Base-by-base conservation (phyloP, 1,284 basidiomycete species). In the Boletellus sp. region DNA sequence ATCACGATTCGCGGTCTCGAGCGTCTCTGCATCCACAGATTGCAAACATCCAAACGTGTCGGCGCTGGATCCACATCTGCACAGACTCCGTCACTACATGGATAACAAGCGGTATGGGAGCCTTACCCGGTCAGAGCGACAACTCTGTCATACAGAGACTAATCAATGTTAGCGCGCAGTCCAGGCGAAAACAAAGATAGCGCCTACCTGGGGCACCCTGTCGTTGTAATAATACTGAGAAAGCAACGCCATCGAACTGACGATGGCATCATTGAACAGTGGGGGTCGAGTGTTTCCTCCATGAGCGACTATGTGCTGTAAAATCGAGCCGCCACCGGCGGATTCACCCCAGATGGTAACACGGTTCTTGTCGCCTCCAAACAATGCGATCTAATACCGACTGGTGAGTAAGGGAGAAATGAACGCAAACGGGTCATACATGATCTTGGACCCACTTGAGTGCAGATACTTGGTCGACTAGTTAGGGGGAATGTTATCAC, bases 331-430 rank as follows among this genome's bases (percentile, higher is more conserved):
- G 1, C 37, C 56, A 16, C 61, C 62, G 8, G 62, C 62, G 0
- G 58, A 62, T 45, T 62, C 53, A 6, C 62, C 62, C 67, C 67
- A 69, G 45, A 67, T 65, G 15, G 67, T 65, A 2, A 68, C 67
- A 50, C 57, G 53, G 7, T 35, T 3, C 10, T 56, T 58, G 52
- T 69, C 59, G 5, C 66, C 67, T 24, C 66, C 61, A 48, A 68
- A 69, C 32, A 41, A 24, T 26, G 38, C 46, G 13, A 69, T 66
- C 68, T 68, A 32, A 13, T 4, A 19, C 15, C 18, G 4, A 4
- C 5, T 2, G 16, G 3, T 54, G 1, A 47, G 24, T 24, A 12
- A 8, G 8, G 0, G 12, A 18, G 5, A 5, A 5, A 12, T n/a
- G n/a, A 10, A 37, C 24, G 19, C 3, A n/a, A n/a, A 5, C 5